Conservation (phyloP, 192 early-diverging fungal species). For the Backusella australiensis region DNA sequence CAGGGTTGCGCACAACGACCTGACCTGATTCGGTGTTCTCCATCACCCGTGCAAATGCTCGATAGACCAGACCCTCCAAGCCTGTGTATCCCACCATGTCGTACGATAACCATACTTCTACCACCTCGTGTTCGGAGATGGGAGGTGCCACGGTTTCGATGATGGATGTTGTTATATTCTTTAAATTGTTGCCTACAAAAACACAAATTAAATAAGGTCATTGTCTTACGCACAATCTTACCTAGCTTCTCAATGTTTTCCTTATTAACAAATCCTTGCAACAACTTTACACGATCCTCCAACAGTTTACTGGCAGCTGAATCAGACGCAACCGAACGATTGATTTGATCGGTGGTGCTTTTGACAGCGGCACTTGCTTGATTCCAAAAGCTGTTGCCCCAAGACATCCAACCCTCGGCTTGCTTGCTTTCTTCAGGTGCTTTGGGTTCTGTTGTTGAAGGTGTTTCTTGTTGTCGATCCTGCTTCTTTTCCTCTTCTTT, state of each 20-base stretch:
- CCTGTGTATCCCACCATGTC: slow-evolving; percentile 57
- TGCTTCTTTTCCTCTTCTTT: background rate
- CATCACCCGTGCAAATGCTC: slow-evolving; percentile 54
- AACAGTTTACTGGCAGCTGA: slow-evolving; percentile 36
- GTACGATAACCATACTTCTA: slow-evolving; percentile 58
- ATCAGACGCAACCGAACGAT: slow-evolving; percentile 49
- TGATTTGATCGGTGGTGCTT: slow-evolving; percentile 51
- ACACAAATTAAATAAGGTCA: no score
- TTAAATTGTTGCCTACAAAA: slow-evolving; percentile 43
- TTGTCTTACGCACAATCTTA: slow-evolving; percentile 1
- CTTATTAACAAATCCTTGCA: slow-evolving; percentile 45
- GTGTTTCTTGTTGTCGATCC: background rate
- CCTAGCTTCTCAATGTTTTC: slow-evolving; percentile 61
- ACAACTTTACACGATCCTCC: slow-evolving; percentile 50
- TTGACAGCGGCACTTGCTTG: slow-evolving; percentile 57
- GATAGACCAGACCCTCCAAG: slow-evolving; percentile 51
- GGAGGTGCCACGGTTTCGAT: slow-evolving; percentile 59
- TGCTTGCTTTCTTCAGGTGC: background rate
- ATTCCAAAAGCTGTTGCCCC: slow-evolving; percentile 48
- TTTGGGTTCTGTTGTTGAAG: background rate
- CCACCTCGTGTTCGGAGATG: slow-evolving; percentile 58
- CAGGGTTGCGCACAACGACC: slow-evolving; percentile 48
- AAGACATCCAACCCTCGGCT: slow-evolving; percentile 34
- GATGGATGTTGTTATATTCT: slow-evolving; percentile 46
- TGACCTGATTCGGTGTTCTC: slow-evolving; percentile 61